phyloP scores from a whole-genome alignment of 83 land plant genomes.

The Diphasiastrum complanatum region DNA sequence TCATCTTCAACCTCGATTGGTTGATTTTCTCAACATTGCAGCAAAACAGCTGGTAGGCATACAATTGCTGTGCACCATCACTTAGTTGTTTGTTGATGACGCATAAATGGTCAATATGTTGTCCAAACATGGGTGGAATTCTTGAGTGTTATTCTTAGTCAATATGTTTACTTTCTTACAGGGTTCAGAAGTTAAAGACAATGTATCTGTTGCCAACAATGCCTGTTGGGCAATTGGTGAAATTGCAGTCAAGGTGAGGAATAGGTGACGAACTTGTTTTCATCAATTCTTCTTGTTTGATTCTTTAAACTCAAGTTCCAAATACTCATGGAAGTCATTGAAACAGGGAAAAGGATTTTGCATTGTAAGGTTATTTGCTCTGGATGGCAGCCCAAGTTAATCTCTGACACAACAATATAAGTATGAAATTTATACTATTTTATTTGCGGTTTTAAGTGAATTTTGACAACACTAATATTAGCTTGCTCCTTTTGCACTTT shows the following conservation, averaged over 20 bases:
- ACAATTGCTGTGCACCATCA: neutral
- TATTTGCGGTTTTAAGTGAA: neutral
- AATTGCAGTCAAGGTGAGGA: constrained; percentile 86
- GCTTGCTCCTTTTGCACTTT: too few species aligned
- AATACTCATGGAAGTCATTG: too few species aligned
- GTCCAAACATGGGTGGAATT: neutral
- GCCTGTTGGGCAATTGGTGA: constrained; percentile 99
- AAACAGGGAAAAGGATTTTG: too few species aligned
- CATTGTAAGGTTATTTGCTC: too few species aligned
- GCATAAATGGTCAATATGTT: neutral
- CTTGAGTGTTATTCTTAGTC: neutral
- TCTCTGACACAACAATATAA: neutral
- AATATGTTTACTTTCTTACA: constrained; percentile 26
- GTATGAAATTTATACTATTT: neutral
- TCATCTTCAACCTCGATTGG: constrained; percentile 72
- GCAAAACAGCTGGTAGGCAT: constrained; percentile 82
- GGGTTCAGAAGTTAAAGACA: constrained; percentile 55
- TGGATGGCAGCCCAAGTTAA: neutral
- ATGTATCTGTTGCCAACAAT: constrained; percentile 91
- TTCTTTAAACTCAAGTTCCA: too few species aligned
- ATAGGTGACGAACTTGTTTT: too few species aligned
- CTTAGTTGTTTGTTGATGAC: neutral
- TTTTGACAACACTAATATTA: too few species aligned
- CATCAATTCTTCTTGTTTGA: neutral
- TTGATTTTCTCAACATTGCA: constrained; percentile 73